Base-by-base conservation (phyloP, 2,329 filamentous ascomycete genomes). In the Aspergillus brunneoviolaceus region DNA sequence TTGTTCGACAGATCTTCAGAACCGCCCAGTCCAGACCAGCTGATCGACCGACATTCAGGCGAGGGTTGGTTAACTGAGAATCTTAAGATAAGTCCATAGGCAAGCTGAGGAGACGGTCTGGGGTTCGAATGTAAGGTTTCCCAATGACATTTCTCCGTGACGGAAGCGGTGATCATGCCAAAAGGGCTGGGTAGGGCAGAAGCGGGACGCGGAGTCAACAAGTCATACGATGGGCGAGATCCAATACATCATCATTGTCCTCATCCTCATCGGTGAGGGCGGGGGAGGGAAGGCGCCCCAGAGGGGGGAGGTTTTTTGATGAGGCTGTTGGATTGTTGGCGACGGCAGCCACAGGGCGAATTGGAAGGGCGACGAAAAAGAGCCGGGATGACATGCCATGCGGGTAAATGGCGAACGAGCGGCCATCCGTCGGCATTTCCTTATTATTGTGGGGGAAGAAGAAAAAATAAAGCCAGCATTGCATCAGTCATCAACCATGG, bases 221-320 rank as follows among this genome's bases (percentile, higher is more conserved):
- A 62, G 60, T 67, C 65, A 66, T 65, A 65, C 65, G 62, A 67
- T 63, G 58, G 58, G 49, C 62, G 61, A 67, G 60, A 63, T 63
- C 61, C 64, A 65, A 64, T 63, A 66, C 61, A 61, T 63, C 65
- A 67, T 67, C 62, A 58, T 64, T 12, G 9, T 35, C 33, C 10
- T 35, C 33, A 33, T 48, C 56, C 16, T 49, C 53, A 33, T 33
- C 12, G 39, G 25, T 47, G n/a, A 50, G 14, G 25, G 4, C 21
- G n/a, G 47, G n/a, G n/a, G 23, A 6, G 47, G 10, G 47, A 23
- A n/a, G 47, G 23, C 23, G 23, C 23, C 4, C 23, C 23, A 27
- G 12, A 9, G n/a, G 47, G 21, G 21, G 4, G 45, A 6, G 12
- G n/a, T 25, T 14, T 49, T 7, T 21, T 16, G 45, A 56, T 59